Conservation (phyloP, 140 eudicot genomes). For the Flaveria floridana region DNA sequence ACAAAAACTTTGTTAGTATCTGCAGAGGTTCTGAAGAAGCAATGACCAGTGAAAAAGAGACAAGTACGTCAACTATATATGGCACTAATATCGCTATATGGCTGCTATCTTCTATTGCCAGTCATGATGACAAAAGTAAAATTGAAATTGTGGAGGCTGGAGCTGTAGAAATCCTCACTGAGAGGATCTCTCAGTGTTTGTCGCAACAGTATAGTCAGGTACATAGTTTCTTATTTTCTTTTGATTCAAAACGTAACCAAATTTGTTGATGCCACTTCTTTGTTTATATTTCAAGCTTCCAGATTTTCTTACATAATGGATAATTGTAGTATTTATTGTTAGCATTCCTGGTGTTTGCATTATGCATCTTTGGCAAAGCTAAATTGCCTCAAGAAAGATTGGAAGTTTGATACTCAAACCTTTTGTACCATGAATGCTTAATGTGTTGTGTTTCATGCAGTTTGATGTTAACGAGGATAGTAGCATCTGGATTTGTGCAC, state of each 20-base stretch:
- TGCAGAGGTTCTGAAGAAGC: conserved; percentile 51
- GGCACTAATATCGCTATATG: conserved; percentile 80
- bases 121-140: conserved; percentile 66
- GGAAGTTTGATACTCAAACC: not conserved
- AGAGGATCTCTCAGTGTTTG: conserved; percentile 63
- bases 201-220: conserved; percentile 66
- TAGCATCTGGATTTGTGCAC: conserved; percentile 79
- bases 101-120: conserved; percentile 85
- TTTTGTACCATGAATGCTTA: conserved; percentile 4
- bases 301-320: conserved; percentile 4
- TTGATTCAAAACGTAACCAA: conserved; percentile 1
- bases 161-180: conserved; percentile 78
- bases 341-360: not conserved
- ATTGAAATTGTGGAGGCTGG: conserved; percentile 84
- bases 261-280: not conserved
- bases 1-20: conserved; percentile 53
- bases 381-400: not conserved
- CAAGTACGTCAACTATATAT: conserved; percentile 51
- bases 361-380: not conserved
- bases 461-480: conserved; percentile 64
- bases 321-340: conserved; percentile 3
- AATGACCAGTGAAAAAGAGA: conserved; percentile 38
- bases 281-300: conserved; percentile 4
- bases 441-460: conserved; percentile 39
- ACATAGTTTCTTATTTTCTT: conserved; percentile 14